Evolutionary conservation across 1,284 basidiomycete species (phyloP), one percentile per base, ranked within the genome.

Genomic region (Pyrrhoderma lamaoense): DNA sequence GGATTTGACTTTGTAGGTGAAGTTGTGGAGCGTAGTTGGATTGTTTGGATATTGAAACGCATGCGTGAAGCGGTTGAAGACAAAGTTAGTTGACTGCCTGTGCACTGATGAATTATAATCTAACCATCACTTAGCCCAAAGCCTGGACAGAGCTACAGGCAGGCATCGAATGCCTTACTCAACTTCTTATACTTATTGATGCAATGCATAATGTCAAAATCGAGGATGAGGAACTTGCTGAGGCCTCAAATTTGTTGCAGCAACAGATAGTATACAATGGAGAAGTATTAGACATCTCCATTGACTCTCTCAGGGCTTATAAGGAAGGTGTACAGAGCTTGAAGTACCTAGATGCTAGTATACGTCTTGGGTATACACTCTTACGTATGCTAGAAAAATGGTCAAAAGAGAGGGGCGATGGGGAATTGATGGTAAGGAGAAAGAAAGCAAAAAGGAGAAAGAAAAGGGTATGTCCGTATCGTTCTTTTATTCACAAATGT

Each of bases 191-290:
- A 35, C 76, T 93, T 55, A 85, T 96, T 60, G 91, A 95, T 60
- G 66, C 65, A 9, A 80, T 86, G 73, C 58, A 42, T 62, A 67
- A 23, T 55, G 58, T 52, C 18, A 38, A 57, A 16, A 63, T 67
- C 34, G 57, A 59, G 36, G 82, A 83, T 49, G 67, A 78, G n/a
- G 75, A 75, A 3, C 73, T 91, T 53, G 68, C 72, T 34, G 88
- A 94, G 40, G 84, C 85, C 3, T 88, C 92, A 35, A 80, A 81
- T 52, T 71, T 85, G 11, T 72, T 97, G 2, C 89, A 92, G 60
- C 82, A 92, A 59, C 89, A 94, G 65, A 70, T 97, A 37, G 85
- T 96, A 60, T 97, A 96, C 70, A 93, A 93, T 60, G 91, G 89
- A 34, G 90, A 94, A 57, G 83, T 93, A 14, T 79, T 97, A 44